Base-by-base conservation (phyloP, 257 asterid species). In the Salvia hispanica region DNA sequence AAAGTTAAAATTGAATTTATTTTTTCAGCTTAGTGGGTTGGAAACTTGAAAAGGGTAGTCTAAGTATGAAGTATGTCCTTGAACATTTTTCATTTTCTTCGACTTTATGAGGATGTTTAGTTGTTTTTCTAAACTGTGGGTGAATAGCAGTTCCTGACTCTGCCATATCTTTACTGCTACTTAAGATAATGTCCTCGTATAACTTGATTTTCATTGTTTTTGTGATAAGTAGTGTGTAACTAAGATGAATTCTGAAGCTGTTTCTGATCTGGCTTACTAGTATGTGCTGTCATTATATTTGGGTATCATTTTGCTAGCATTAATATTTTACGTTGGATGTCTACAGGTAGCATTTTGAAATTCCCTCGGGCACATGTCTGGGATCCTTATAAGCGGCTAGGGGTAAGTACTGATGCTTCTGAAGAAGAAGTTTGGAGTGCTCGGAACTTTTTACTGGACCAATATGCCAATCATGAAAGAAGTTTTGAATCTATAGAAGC, bases 351-450 rank as follows among this genome's bases (percentile, higher is more conserved):
- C 47, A 16, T 79, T 54, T 53, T 82, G 0, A 86, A 78, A 67
- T 94, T 88, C 71, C 78, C 92, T 37, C 79, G 99, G 58, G n/a
- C 77, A 34, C 77, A 79, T 59, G 92, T 85, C 31, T 94, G 99
- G 97, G 86, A 91, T 76, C 99, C 99, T 25, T 94, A 84, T 71
- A 94, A 87, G 83, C 88, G 97, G 40, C 82, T 94, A 64, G 99
- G 99, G 54, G 70, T 94, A 81, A 73, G 66, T 55, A 79, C 78
- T 42, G 90, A 90, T 80, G 99, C 97, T 52, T 85, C 96, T 2
- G 95, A 88, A 70, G 97, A 91, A 74, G 99, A 94, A 85, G 80
- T 94, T 70, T 94, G 99, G 99, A 83, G 93, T 74, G 89, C 97
- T 67, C 90, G 96, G 39, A 91, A 94, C 80, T 85, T 94, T 77